phyloP scores from a whole-genome alignment of 495 filamentous ascomycete species.

The Sphaerosporella brunnea region DNA sequence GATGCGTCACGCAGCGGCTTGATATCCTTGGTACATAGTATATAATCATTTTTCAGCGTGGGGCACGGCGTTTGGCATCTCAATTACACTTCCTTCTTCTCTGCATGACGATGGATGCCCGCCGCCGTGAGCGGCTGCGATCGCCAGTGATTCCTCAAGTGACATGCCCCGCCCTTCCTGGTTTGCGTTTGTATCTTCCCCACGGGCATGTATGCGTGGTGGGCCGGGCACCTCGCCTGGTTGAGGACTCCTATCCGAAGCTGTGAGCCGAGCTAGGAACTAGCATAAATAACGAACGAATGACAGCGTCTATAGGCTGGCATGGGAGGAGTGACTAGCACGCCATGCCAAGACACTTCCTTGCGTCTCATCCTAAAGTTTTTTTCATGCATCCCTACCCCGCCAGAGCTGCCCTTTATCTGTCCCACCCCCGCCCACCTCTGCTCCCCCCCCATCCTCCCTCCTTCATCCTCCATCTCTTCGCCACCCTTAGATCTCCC shows the following conservation, averaged over 20 bases:
- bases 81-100: too few species aligned
- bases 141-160: too few species aligned
- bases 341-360: constrained; percentile 4
- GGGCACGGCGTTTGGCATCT: neutral
- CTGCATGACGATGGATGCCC: too few species aligned
- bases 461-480: constrained; percentile 4
- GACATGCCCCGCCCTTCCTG: too few species aligned
- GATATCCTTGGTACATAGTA: neutral
- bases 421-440: constrained; percentile 7
- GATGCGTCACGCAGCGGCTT: neutral
- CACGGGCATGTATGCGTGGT: too few species aligned
- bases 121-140: too few species aligned
- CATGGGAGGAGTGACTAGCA: neutral
- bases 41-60: constrained; percentile 1
- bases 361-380: neutral
- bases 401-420: constrained; percentile 6
- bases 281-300: too few species aligned
- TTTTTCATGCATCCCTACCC: neutral
- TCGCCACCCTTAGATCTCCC: constrained; percentile 5
- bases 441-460: constrained; percentile 6
- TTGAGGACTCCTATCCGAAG: too few species aligned
- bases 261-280: too few species aligned
- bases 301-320: too few species aligned
- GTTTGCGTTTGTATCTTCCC: too few species aligned
- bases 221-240: too few species aligned